phyloP scores from a whole-genome alignment of 148 eudicot species.

The Amaranthus cruentus region DNA sequence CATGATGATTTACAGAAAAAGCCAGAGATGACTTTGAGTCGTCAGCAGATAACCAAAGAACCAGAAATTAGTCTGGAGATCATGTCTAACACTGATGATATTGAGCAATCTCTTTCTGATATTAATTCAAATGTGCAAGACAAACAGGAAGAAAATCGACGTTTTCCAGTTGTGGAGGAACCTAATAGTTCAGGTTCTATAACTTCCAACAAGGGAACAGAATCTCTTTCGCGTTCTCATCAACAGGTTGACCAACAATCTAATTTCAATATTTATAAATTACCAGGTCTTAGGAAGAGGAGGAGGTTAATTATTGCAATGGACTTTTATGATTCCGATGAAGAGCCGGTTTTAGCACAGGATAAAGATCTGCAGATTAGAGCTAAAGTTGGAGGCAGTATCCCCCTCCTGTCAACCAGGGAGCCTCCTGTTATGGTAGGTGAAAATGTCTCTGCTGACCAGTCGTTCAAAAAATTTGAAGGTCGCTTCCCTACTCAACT shows the following conservation, averaged over 20 bases:
- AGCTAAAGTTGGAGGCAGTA: constrained; percentile 1
- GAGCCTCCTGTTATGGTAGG: constrained; percentile 10
- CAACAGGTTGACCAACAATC: background rate
- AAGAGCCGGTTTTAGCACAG: constrained; percentile 15
- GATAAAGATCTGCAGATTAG: background rate
- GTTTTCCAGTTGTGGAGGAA: constrained; percentile 1
- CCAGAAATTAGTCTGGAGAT: background rate
- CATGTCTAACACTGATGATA: constrained; percentile 3
- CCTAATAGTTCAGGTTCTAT: constrained; percentile 1
- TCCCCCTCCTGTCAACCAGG: background rate
- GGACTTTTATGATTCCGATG: constrained; percentile 27
- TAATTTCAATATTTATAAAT: background rate
- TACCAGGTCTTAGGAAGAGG: constrained; percentile 14
- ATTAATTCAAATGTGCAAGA: background rate
- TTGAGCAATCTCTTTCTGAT: constrained; percentile 5
- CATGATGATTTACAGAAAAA: background rate
- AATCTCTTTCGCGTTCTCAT: background rate
- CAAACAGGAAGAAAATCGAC: background rate
- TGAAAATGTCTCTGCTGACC: constrained; percentile 8
- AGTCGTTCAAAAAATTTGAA: constrained; percentile 1
- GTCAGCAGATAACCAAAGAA: background rate
- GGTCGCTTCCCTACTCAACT: constrained; percentile 3
- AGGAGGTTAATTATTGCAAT: constrained; percentile 22
- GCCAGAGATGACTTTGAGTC: constrained; percentile 1
- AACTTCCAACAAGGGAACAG: constrained; percentile 1